phyloP scores from a whole-genome alignment of 371 early-diverging fungal species.

The Sporodiniella umbellata region DNA sequence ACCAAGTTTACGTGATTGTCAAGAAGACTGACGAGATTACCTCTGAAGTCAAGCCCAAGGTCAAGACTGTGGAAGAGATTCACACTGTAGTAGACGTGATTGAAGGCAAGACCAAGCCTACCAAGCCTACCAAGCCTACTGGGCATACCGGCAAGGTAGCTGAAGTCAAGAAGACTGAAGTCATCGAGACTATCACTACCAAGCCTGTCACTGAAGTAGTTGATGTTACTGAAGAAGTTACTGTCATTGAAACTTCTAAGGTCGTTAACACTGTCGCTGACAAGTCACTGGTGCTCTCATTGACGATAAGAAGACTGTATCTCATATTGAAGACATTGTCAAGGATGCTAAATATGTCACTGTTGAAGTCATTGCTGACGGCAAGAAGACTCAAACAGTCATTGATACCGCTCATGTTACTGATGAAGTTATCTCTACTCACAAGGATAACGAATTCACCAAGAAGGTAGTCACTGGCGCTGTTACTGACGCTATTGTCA shows the following conservation, averaged over 20 bases:
- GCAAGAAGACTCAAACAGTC: neutral
- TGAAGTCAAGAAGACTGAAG: neutral
- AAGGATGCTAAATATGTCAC: neutral
- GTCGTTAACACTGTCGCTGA: neutral
- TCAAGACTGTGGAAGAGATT: neutral
- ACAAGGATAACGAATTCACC: neutral
- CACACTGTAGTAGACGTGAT: neutral
- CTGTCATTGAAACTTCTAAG: neutral
- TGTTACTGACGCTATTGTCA: slow-evolving; percentile 3
- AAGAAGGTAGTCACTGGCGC: neutral
- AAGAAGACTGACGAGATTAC: slow-evolving; percentile 9
- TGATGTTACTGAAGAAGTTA: neutral
- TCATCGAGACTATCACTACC: neutral
- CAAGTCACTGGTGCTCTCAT: neutral
- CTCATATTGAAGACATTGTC: neutral
- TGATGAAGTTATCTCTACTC: slow-evolving; percentile 3
- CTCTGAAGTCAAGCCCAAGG: neutral
- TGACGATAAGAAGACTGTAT: neutral
- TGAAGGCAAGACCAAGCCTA: slow-evolving; percentile 1
- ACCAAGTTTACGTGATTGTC: neutral
- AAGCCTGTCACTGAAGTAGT: neutral
- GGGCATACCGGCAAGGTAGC: neutral
- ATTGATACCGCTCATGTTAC: slow-evolving; percentile 1
- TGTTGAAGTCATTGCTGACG: neutral
- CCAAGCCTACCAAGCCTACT: too few relatives aligned